Evolutionary conservation across 768 basidiomycete genomes (phyloP), one percentile per base, ranked within the genome.

Genomic region (Cyathus striatus): DNA sequence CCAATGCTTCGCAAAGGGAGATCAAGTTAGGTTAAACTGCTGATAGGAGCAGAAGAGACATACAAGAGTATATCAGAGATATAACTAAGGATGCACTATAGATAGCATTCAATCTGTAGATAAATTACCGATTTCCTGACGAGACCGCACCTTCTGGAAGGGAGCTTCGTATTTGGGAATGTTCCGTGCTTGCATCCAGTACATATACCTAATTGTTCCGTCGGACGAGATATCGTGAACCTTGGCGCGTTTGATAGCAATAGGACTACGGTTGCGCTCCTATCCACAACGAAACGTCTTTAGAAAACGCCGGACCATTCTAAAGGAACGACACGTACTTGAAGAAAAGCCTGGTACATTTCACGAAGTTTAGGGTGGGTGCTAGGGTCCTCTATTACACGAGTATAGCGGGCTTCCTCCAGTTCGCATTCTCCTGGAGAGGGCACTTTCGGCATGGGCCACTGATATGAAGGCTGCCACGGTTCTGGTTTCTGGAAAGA

Each of bases 401-500:
- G 56, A 30, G 45, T 39, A 51, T 59, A 61, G 27, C 58, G 51
- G 30, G 65, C 67, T 52, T 84, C 80, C 41, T 81, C 78, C 17
- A 77, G 63, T 41, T 75, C 73, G 52, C 85, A 87, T 16, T 80
- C 65, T 23, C 88, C 84, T 0, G 86, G 81, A 4, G 72, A 54
- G 6, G 76, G 76, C 14, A 72, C 67, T 10, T 60, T 43, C 0
- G 88, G 88, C 73, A 86, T 81, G 3, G 76, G 62, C 75, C 78
- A 83, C 45, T 86, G 83, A 51, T 81, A 70, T 6, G 65, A 57
- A 1, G 81, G 86, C 54, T 89, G 87, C 75, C 78, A 79, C 7
- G 79, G 78, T 55, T 92, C 90, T 3, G 86, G 84, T 40, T 68
- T 72, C 48, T 91, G 87, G 70, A 90, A 92, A 4, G 89, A 91